Evolutionary conservation across 176 grass and related monocot genomes (phyloP).

Genomic region (Tillandsia leiboldiana): DNA sequence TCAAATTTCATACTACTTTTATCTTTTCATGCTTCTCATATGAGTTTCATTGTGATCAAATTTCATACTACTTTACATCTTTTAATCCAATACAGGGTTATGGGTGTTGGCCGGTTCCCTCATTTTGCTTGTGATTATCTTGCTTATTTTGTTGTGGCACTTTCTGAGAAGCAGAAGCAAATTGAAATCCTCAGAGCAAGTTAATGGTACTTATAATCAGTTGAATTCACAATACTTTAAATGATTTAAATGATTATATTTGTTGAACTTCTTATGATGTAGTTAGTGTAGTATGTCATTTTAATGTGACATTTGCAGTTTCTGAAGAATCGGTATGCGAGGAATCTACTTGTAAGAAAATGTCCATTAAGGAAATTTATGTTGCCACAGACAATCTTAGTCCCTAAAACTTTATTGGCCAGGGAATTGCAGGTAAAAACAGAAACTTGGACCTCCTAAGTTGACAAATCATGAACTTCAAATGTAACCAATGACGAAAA

Average conservation of each 20-base stretch:
- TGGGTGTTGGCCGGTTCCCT: not conserved
- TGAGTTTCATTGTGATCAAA: not conserved
- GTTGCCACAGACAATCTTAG: slow-evolving; percentile 36
- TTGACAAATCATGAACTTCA: not conserved
- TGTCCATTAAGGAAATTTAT: slow-evolving; percentile 51
- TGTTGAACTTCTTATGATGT: not conserved
- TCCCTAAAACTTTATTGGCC: slow-evolving; percentile 42
- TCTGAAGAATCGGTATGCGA: slow-evolving; percentile 30
- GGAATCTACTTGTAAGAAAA: slow-evolving; percentile 37
- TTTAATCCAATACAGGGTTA: not conserved
- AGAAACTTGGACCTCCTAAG: not conserved
- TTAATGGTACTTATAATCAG: not conserved
- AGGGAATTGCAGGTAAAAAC: slow-evolving; percentile 53
- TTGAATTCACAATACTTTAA: not conserved
- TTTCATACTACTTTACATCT: not conserved
- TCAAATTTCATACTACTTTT: too few species aligned
- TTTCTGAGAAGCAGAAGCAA: not conserved
- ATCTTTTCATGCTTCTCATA: not conserved
- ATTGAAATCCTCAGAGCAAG: not conserved
- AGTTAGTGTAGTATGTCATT: not conserved
- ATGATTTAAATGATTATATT: not conserved
- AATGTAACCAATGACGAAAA: too few species aligned
- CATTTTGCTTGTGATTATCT: not conserved
- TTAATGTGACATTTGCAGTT: not conserved
- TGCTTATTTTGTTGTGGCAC: slow-evolving; percentile 3